Evolutionary conservation across 768 basidiomycete genomes (phyloP).

Genomic region (Auricularia sp.): DNA sequence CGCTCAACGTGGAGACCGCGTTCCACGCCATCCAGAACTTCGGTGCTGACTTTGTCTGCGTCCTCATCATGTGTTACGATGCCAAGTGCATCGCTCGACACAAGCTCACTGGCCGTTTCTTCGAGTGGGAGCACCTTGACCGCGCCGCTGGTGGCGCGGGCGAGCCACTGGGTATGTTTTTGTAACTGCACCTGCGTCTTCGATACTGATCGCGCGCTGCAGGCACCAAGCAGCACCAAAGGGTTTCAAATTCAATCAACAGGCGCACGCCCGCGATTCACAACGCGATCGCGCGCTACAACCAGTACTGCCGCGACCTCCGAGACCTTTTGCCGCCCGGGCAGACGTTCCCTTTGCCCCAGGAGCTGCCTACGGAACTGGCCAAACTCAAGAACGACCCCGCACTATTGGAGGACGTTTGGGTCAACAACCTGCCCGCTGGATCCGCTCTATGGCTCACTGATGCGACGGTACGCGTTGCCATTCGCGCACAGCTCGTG

Average conservation of each 20-base stretch:
- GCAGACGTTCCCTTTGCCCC: slow-evolving; percentile 24
- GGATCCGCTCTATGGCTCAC: slow-evolving; percentile 22
- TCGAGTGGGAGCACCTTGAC: slow-evolving; percentile 28
- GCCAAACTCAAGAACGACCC: slow-evolving; percentile 9
- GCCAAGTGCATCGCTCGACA: slow-evolving; percentile 30
- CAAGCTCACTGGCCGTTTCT: slow-evolving; percentile 23
- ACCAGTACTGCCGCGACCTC: slow-evolving; percentile 18
- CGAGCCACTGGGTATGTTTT: slow-evolving; percentile 10
- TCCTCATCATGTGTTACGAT: slow-evolving; percentile 25
- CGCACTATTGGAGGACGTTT: slow-evolving; percentile 27
- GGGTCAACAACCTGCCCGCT: slow-evolving; percentile 16
- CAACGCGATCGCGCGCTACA: slow-evolving; percentile 21
- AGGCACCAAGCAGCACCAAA: slow-evolving; percentile 23
- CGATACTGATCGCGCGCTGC: too few species aligned
- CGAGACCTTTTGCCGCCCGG: slow-evolving; percentile 14
- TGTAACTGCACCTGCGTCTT: too few species aligned
- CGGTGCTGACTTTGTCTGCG: slow-evolving; percentile 20
- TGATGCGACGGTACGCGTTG: slow-evolving; percentile 19
- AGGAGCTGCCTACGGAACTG: slow-evolving; percentile 22
- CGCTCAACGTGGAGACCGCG: slow-evolving; percentile 22
- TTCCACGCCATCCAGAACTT: slow-evolving; percentile 25
- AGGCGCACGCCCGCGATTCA: slow-evolving; percentile 24
- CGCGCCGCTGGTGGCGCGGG: slow-evolving; percentile 20
- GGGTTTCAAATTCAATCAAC: slow-evolving; percentile 21
- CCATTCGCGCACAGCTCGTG: slow-evolving; percentile 23